These are phyloP conservation scores for Tagetes erecta DNA, from an alignment of 129 eudicot species.

Conservation along the genomic window DNA sequence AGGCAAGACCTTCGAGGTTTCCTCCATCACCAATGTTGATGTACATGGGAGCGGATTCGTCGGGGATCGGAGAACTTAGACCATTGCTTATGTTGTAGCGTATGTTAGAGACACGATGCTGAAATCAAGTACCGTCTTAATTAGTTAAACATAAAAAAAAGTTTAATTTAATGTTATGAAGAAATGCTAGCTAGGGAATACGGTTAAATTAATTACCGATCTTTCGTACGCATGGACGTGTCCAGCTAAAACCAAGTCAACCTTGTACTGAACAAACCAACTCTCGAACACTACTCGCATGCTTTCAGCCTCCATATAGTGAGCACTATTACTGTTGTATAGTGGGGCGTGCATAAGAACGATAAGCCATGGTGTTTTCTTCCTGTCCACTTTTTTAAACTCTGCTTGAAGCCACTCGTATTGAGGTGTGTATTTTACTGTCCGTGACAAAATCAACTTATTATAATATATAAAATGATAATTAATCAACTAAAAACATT, in stretches of 20 bases:
- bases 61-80: constrained; percentile 45
- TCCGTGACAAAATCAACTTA: constrained; percentile 6
- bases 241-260: constrained; percentile 80
- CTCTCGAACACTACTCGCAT: constrained; percentile 69
- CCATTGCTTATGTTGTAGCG: constrained; percentile 43
- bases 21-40: constrained; percentile 94
- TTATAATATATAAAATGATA: no score
- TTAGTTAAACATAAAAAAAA: no score
- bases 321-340: constrained; percentile 69
- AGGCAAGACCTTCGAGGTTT: constrained; percentile 82
- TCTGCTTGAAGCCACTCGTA: constrained; percentile 63
- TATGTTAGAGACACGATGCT: constrained; percentile 70
- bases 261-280: constrained; percentile 70
- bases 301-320: constrained; percentile 81
- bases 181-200: no score
- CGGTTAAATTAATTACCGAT: constrained; percentile 42
- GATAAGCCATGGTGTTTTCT: constrained; percentile 82
- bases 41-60: constrained; percentile 77
- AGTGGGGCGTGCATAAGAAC: constrained; percentile 75
- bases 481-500: no score
- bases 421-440: constrained; percentile 87
- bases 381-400: constrained; percentile 62
- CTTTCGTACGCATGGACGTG: constrained; percentile 94
- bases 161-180: no score
- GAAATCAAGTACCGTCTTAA: constrained; percentile 27